Base-by-base conservation (phyloP, 768 basidiomycete genomes). In the Mycena kentingensis region DNA sequence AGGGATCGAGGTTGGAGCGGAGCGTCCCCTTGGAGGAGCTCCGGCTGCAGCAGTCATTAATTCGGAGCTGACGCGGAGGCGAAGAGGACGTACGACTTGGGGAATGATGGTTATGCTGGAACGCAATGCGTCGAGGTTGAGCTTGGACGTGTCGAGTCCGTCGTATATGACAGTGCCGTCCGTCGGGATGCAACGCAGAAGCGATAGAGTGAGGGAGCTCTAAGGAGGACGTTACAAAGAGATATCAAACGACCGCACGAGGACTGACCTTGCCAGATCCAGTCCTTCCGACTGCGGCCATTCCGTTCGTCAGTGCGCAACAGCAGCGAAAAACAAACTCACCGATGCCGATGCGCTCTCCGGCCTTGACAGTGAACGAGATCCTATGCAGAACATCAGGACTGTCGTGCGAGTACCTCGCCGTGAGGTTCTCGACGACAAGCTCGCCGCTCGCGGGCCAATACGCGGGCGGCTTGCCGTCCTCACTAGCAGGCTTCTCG, bases 111-210 rank as follows among this genome's bases (percentile, higher is more conserved):
- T 88, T 36, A 89, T 70, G 31, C 77, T 79, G 37, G 77, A 78
- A 31, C 88, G 75, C 21, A 90, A 70, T 60, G 87, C 84, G 2
- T 82, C 83, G 43, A 88, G 64, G 16, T 86, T 85, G 44, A 87
- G 77, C 46, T 72, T 71, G n/a, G 83, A 72, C 52, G 86, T 85
- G 51, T 86, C 82, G 16, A 85, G 44, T 18, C 70, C 82, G 57
- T 87, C 87, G 29, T 87, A 71, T 5, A 73, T 35, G 45, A 88
- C 85, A 5, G 66, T 69, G 5, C 85, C 85, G 44, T 79, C 72
- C 5, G 77, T 77, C 56, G 87, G 84, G 18, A 88, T 84, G 57
- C 88, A 87, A 34, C 87, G 78, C 77, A 88, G 84, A 70, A 87
- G 84, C 10, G 81, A 82, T 19, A 87, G 70, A 2, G 87, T 85